Percentiles rank a stretch among this genome's conserved stretches.
Evolutionary conservation across 768 basidiomycete genomes (phyloP).

Genomic region (Cystofilobasidium macerans): DNA sequence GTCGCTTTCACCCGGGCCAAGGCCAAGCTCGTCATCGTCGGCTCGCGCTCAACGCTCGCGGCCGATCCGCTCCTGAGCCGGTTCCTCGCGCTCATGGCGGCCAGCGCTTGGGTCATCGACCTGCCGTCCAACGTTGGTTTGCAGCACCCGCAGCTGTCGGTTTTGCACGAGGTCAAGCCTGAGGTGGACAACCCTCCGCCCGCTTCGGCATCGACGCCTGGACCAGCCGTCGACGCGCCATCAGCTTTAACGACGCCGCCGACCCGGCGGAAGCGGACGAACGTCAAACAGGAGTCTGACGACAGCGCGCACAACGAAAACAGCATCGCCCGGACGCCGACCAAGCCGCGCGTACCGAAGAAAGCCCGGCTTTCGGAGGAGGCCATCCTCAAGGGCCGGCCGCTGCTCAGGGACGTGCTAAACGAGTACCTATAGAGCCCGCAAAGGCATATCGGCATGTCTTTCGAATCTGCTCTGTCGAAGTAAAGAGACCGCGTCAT

Average conservation of each 20-base stretch:
- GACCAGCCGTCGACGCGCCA: slow-evolving; percentile 14
- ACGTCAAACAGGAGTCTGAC: not conserved
- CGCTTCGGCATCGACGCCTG: not conserved
- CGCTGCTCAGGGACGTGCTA: slow-evolving; percentile 28
- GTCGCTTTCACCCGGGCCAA: slow-evolving; percentile 91
- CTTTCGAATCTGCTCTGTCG: no score
- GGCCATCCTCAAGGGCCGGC: slow-evolving; percentile 25
- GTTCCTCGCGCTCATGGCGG: slow-evolving; percentile 69
- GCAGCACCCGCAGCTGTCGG: not conserved
- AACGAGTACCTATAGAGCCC: slow-evolving; percentile 14
- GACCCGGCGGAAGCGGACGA: not conserved
- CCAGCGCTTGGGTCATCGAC: slow-evolving; percentile 56
- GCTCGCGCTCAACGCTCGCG: slow-evolving; percentile 64
- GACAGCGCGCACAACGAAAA: not conserved
- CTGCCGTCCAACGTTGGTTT: slow-evolving; percentile 42
- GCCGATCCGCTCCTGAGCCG: slow-evolving; percentile 47
- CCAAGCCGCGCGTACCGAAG: slow-evolving; percentile 16
- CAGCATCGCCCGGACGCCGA: not conserved
- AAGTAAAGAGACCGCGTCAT: no score
- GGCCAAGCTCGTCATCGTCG: slow-evolving; percentile 80
- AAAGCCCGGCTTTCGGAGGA: slow-evolving; percentile 7
- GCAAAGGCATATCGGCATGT: no score
- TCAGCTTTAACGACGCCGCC: not conserved
- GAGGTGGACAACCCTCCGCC: slow-evolving; percentile 1
- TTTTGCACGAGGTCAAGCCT: not conserved